These are phyloP conservation scores for Xylariaceae sp. DNA, from an alignment of 2,329 filamentous ascomycete species.

Conservation along the genomic window DNA sequence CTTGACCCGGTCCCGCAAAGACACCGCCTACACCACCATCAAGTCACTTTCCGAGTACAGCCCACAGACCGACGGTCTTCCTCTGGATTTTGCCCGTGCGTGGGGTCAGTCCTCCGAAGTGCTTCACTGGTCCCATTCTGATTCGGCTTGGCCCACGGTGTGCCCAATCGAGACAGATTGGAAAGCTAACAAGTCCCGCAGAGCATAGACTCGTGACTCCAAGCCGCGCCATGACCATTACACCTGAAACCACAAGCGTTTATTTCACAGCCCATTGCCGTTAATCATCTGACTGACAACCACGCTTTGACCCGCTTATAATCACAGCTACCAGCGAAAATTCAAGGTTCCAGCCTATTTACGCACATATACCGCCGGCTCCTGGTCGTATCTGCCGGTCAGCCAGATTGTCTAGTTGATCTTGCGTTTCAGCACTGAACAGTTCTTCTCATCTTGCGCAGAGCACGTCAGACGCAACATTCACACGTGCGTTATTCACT, in stretches of 20 bases:
- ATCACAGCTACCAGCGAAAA: background rate
- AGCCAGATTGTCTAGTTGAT: constrained; percentile 6
- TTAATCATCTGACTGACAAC: constrained; percentile 7
- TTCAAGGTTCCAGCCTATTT: constrained; percentile 3
- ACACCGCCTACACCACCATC: background rate
- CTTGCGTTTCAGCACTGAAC: constrained; percentile 3
- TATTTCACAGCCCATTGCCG: constrained; percentile 3
- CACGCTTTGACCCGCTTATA: constrained; percentile 11
- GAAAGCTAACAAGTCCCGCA: constrained; percentile 9
- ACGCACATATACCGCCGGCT: background rate
- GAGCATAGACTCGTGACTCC: background rate
- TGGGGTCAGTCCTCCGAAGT: background rate
- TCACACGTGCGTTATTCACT: background rate
- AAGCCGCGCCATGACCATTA: constrained; percentile 1
- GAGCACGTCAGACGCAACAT: background rate
- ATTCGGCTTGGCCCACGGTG: no score
- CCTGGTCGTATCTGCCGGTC: background rate
- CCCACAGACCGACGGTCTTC: background rate
- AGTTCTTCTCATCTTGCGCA: constrained; percentile 2
- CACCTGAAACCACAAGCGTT: constrained; percentile 3
- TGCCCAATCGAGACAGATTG: background rate
- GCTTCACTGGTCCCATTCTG: background rate
- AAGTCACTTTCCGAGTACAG: background rate
- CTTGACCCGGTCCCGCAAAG: background rate
- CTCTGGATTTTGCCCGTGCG: background rate